Evolutionary conservation across 495 filamentous ascomycete genomes (phyloP), one percentile per base, ranked within the genome.

Genomic region (Parathielavia appendiculata): DNA sequence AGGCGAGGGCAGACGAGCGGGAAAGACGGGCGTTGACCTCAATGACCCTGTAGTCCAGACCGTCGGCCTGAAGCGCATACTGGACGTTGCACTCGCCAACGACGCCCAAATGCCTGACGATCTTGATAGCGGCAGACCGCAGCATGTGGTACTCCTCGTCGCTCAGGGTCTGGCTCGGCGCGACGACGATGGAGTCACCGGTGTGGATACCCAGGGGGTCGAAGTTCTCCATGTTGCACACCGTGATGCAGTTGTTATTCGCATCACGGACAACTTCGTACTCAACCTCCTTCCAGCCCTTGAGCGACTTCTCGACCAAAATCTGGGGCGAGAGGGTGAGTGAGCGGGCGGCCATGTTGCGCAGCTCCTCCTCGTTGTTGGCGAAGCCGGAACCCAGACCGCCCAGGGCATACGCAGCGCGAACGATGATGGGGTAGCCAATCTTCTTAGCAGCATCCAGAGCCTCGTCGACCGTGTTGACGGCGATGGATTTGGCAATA

Each of bases 201-300:
- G 93, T 98, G 68, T 98, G 93, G 56, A 97, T 97, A 66, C 93
- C 93, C 34, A 98, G 85, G 60, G 93, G 93, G 75, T 98, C 93
- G 63, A 98, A 97, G 73, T 98, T 98, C 75, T 98, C 93, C 93
- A 98, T 98, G 78, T 98, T 98, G 76, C 93, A 98, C 61, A 98
- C 93, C 8, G 93, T 98, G 71, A 98, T 97, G 75, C 93, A 98
- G 80, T 98, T 98, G 75, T 98, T 91, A 57, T 89, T 84, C 43
- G 85, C 89, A 80, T 98, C 93, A 61, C 93, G 88, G 38, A 98
- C 93, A 49, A 98, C 93, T 63, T 98, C 93, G 72, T 98, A 98
- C 69, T 98, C 93, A 54, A 97, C 91, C 71, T 98, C 93, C 74
- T 98, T 98, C 93, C 93, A 98, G 47, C 93, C 93, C 74, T 98